Percentiles rank a stretch among this genome's conserved stretches.
phyloP scores from a whole-genome alignment of 345 rosid genomes.

The Citrus trifoliata region DNA sequence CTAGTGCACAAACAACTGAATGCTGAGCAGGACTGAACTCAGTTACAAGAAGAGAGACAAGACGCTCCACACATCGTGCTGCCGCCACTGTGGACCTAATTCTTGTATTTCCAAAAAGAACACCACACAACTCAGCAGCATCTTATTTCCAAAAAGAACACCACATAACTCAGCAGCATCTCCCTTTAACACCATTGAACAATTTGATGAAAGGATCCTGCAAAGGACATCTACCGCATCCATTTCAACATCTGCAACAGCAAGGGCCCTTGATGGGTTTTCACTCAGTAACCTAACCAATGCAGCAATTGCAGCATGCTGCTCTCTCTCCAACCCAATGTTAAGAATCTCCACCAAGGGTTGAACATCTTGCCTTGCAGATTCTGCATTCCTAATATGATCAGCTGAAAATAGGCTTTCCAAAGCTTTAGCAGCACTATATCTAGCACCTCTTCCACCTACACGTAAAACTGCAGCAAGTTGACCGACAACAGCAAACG shows the following conservation, averaged over 20 bases:
- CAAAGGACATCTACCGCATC: slow-evolving; percentile 98
- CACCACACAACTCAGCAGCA: too few species aligned
- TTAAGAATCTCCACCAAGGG: slow-evolving; percentile 97
- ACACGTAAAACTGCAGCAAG: slow-evolving; percentile 91
- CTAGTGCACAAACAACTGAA: slow-evolving; percentile 91
- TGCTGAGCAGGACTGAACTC: slow-evolving; percentile 94
- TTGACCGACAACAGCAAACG: slow-evolving; percentile 91
- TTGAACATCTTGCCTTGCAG: slow-evolving; percentile 93
- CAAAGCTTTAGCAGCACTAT: slow-evolving; percentile 93
- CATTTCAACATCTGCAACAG: slow-evolving; percentile 98
- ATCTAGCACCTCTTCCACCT: slow-evolving; percentile 98
- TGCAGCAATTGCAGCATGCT: slow-evolving; percentile 98
- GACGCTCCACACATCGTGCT: slow-evolving; percentile 96
- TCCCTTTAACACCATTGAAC: slow-evolving; percentile 91
- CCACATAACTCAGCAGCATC: slow-evolving; percentile 97
- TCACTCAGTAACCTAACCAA: slow-evolving; percentile 91
- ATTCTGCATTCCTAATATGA: slow-evolving; percentile 92
- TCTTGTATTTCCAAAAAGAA: slow-evolving; percentile 79
- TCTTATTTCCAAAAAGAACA: slow-evolving; percentile 94
- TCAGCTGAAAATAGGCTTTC: slow-evolving; percentile 96
- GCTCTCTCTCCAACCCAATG: slow-evolving; percentile 92
- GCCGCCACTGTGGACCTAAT: slow-evolving; percentile 96
- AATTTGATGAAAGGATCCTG: slow-evolving; percentile 87
- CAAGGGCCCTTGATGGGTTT: slow-evolving; percentile 92
- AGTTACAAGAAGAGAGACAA: slow-evolving; percentile 87